Evolutionary conservation across 1,284 basidiomycete species (phyloP).

Genomic region (Apiotrichum porosum): DNA sequence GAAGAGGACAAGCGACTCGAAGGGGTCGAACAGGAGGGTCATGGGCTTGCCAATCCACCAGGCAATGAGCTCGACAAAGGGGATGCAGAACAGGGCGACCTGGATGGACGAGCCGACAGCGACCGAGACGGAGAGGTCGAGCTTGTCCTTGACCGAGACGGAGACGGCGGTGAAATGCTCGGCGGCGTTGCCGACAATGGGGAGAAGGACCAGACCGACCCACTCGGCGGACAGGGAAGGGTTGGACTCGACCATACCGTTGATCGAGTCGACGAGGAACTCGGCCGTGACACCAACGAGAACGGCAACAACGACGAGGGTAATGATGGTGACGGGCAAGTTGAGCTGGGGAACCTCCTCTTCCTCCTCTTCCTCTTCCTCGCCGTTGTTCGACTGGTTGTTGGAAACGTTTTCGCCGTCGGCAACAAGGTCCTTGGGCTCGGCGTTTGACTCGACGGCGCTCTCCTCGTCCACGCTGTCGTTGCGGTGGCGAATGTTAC

Average conservation of each 20-base stretch:
- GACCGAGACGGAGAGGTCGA: slow-evolving; percentile 61
- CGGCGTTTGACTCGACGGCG: background rate
- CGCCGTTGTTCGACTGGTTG: too few relatives aligned
- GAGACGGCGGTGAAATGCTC: slow-evolving; percentile 86
- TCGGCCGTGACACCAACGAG: slow-evolving; percentile 69
- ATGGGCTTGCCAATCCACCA: slow-evolving; percentile 53
- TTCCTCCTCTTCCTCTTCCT: slow-evolving; percentile 30
- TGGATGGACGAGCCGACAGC: slow-evolving; percentile 89
- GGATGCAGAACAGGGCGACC: slow-evolving; percentile 77
- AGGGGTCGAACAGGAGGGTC: slow-evolving; percentile 49
- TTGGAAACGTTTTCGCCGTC: too few relatives aligned
- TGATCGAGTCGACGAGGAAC: slow-evolving; percentile 50
- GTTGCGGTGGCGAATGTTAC: slow-evolving; percentile 18
- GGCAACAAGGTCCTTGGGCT: background rate
- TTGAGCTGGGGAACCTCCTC: slow-evolving; percentile 46
- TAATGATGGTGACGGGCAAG: too few relatives aligned
- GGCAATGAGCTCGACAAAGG: slow-evolving; percentile 57
- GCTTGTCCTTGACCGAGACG: slow-evolving; percentile 69
- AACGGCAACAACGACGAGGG: slow-evolving; percentile 31
- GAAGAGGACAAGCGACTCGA: slow-evolving; percentile 52
- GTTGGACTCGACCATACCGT: slow-evolving; percentile 40
- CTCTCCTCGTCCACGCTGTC: slow-evolving; percentile 20
- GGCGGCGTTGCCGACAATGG: slow-evolving; percentile 41
- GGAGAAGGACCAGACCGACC: slow-evolving; percentile 68
- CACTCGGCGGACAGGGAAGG: slow-evolving; percentile 63